phyloP scores from a whole-genome alignment of 768 basidiomycete species.

The Cystobasidiopsis lactophilus region DNA sequence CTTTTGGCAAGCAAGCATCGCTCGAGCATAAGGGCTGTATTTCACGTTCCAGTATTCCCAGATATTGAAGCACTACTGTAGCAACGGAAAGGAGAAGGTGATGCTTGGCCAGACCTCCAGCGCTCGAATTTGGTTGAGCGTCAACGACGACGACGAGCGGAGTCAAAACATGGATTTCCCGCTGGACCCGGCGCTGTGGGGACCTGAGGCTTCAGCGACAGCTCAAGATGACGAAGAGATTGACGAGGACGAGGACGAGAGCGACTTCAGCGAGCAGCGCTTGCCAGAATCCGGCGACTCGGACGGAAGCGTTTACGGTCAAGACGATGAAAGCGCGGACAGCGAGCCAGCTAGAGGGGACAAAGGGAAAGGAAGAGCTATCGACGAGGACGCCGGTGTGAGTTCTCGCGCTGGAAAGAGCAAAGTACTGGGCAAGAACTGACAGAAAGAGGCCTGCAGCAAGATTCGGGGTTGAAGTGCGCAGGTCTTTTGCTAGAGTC shows the following conservation, averaged over 20 bases:
- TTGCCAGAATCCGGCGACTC: neutral
- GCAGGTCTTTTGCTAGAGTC: neutral
- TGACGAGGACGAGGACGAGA: constrained; percentile 6
- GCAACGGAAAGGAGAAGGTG: too few relatives aligned
- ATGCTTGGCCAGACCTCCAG: too few relatives aligned
- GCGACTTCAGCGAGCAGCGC: neutral
- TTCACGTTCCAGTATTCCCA: too few relatives aligned
- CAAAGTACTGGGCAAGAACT: neutral
- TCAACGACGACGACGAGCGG: too few relatives aligned
- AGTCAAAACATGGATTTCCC: constrained; percentile 10
- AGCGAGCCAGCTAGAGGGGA: neutral
- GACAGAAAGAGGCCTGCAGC: neutral
- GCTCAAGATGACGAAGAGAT: constrained; percentile 9
- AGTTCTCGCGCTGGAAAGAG: neutral
- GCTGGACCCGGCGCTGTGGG: constrained; percentile 17
- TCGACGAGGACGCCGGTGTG: neutral
- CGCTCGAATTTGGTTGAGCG: too few relatives aligned
- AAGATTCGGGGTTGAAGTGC: neutral
- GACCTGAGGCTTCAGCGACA: neutral
- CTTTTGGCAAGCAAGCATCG: too few relatives aligned
- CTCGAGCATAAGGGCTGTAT: too few relatives aligned
- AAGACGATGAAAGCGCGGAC: neutral
- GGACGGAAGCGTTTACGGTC: constrained; percentile 25
- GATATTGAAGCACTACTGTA: too few relatives aligned
- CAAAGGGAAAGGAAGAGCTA: constrained; percentile 28